Base-by-base conservation (phyloP, 805 yeast genomes). In the Metschnikowia sp. region DNA sequence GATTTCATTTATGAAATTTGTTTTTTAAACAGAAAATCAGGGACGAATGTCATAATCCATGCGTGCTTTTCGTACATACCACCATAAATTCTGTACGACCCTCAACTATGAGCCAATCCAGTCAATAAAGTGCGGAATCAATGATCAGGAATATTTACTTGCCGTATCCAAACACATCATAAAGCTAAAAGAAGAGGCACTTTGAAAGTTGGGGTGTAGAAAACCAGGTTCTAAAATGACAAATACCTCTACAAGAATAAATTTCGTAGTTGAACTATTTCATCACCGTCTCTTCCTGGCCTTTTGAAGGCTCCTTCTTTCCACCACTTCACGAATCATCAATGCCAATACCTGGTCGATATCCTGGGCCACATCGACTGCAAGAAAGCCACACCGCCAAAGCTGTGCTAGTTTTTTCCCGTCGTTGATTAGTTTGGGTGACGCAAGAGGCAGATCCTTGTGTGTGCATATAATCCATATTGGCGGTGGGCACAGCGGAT, bases 311-410 rank as follows among this genome's bases (percentile, higher is more conserved):
- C 41, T 55, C 51, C 54, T 61, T 38, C 75, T 67, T 58, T 82
- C 88, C 0, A 79, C 72, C 30, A 81, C 67, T 53, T 84, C 90
- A 49, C 86, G 63, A 1, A 85, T 69, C 64, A 84, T 65, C 47
- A 83, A 58, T 3, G 84, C 75, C 40, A 85, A 49, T 1, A 80
- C 71, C 45, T 77, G 81, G 48, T 85, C 89, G 8, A 82, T 79
- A 8, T 66, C 65, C 52, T 77, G 75, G 33, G 74, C 70, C 45
- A 76, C 78, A 53, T 85, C 88, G n/a, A 83, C 68, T 3, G 79
- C 77, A 10, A 84, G 71, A 62, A 83, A 86, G 0, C 87, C 82
- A 54, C 84, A 77, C 2, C 76, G 72, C 92, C 92, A 86, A 19
- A 67, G 57, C 18, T 68, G 61, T 0, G 89, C 88, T 42, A 84